phyloP scores from a whole-genome alignment of 352 stramenopile species.

The Elongisporangium prolatum region DNA sequence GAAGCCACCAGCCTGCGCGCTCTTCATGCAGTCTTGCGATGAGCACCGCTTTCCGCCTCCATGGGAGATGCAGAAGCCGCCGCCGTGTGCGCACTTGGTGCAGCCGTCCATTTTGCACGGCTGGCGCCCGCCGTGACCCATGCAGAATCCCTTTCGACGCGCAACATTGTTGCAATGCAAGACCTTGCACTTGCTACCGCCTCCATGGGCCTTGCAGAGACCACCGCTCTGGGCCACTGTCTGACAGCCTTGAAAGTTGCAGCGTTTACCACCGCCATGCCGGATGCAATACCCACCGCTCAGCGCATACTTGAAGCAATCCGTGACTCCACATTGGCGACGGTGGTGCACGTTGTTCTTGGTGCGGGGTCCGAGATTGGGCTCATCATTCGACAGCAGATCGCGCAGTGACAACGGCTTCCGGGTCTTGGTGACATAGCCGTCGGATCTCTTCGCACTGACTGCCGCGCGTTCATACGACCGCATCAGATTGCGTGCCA shows the following conservation, averaged over 20 bases:
- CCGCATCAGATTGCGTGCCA: too few relatives aligned
- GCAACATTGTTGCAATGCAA: slow-evolving; percentile 52
- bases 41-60: slow-evolving; percentile 70
- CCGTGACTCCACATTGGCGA: slow-evolving; percentile 49
- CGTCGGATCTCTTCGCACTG: slow-evolving; percentile 8
- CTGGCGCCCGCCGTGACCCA: slow-evolving; percentile 64
- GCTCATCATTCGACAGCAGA: slow-evolving; percentile 33
- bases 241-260: slow-evolving; percentile 42
- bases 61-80: slow-evolving; percentile 72
- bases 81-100: slow-evolving; percentile 68
- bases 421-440: slow-evolving; percentile 20
- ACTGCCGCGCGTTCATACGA: slow-evolving; percentile 9
- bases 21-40: slow-evolving; percentile 50
- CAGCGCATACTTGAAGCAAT: slow-evolving; percentile 64
- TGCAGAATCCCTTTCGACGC: slow-evolving; percentile 66
- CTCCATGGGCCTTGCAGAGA: slow-evolving; percentile 79
- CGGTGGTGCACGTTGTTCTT: slow-evolving; percentile 31
- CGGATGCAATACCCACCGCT: slow-evolving; percentile 68
- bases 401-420: slow-evolving; percentile 48
- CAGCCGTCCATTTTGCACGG: slow-evolving; percentile 71
- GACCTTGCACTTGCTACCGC: slow-evolving; percentile 76
- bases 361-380: slow-evolving; percentile 8
- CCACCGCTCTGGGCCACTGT: slow-evolving; percentile 78
- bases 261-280: slow-evolving; percentile 75
- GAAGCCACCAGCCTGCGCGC: slow-evolving; percentile 65